phyloP scores from a whole-genome alignment of 495 filamentous ascomycete species.

The Neurospora tetrasperma region DNA sequence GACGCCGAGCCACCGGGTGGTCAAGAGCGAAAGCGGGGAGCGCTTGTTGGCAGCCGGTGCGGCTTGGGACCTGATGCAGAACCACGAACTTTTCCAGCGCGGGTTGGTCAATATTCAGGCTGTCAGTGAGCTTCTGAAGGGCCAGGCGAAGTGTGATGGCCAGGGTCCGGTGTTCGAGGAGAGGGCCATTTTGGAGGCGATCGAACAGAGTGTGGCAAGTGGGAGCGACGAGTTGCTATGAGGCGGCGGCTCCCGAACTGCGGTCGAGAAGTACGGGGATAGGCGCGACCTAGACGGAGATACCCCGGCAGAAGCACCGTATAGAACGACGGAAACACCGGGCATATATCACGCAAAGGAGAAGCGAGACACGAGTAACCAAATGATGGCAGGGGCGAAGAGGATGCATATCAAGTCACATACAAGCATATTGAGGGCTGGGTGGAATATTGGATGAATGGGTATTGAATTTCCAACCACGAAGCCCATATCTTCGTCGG shows the following conservation, averaged over 20 bases:
- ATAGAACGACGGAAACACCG: not conserved
- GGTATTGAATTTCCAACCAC: not conserved
- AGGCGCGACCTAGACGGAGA: not conserved
- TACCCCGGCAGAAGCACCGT: not conserved
- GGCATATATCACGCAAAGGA: not conserved
- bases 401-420: not conserved
- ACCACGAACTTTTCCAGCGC: constrained; percentile 64
- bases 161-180: constrained; percentile 86
- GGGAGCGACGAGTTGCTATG: constrained; percentile 67
- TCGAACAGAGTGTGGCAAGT: constrained; percentile 64
- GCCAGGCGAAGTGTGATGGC: constrained; percentile 75
- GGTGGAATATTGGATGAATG: not conserved
- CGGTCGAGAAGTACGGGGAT: not conserved
- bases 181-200: constrained; percentile 57
- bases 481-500: not conserved
- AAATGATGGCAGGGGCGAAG: not conserved
- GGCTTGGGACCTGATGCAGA: constrained; percentile 87
- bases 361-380: not conserved
- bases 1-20: constrained; percentile 57
- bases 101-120: constrained; percentile 78
- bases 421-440: not conserved
- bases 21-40: constrained; percentile 59
- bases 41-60: constrained; percentile 67
- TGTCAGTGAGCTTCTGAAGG: constrained; percentile 66
- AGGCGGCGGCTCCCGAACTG: constrained; percentile 6